Evolutionary conservation across 176 grass and related monocot genomes (phyloP).

Genomic region (Oryza australiensis): DNA sequence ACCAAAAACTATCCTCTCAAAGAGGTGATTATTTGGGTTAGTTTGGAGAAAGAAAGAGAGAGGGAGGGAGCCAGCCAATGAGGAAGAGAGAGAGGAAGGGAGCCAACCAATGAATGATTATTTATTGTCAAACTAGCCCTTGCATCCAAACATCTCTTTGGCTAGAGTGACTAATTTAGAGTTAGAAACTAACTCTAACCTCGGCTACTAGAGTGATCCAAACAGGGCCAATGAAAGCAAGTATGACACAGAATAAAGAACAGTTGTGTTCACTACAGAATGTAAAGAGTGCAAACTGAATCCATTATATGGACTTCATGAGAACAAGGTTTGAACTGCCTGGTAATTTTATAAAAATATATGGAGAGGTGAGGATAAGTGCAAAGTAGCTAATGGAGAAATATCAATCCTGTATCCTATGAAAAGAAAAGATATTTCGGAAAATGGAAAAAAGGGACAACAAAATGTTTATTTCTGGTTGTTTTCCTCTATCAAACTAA

Average conservation of each 20-base stretch:
- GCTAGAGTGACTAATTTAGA: no score
- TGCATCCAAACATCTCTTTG: no score
- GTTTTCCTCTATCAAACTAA: conserved; percentile 33
- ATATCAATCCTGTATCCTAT: neutral
- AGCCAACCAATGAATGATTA: no score
- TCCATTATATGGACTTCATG: neutral
- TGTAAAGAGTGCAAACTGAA: neutral
- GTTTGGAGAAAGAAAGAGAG: no score
- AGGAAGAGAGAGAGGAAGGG: no score
- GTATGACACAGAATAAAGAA: neutral
- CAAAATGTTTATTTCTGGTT: conserved; percentile 40
- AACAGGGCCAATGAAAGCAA: neutral
- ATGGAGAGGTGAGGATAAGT: neutral
- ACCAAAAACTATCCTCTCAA: no score
- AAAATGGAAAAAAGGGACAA: conserved; percentile 7
- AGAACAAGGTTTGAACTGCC: neutral
- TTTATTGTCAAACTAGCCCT: no score
- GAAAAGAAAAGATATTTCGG: neutral
- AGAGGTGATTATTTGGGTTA: no score
- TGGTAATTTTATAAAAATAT: neutral
- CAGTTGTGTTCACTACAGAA: neutral
- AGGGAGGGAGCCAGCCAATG: no score
- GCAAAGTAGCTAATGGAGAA: neutral
- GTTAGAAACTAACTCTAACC: no score
- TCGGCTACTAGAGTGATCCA: no score